Percentiles rank a stretch among this genome's conserved stretches.
These are phyloP conservation scores for Fistulinella prunicolor DNA, from an alignment of 768 basidiomycete genomes.

Conservation along the genomic window DNA sequence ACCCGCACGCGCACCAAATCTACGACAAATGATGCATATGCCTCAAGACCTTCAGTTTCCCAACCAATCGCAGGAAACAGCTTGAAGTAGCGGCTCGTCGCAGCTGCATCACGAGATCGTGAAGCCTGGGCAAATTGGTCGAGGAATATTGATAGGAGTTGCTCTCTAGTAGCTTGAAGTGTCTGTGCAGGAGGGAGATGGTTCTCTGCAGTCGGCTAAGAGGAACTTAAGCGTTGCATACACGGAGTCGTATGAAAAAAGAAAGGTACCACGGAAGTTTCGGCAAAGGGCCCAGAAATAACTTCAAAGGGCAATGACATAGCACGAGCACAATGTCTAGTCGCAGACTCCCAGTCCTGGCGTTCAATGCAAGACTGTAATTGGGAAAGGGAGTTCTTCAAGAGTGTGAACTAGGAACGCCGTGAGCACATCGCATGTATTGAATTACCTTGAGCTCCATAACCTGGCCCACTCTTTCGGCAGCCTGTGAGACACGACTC, in stretches of 20 bases:
- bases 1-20: conserved; percentile 80
- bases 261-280: conserved; percentile 75
- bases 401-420: conserved; percentile 20
- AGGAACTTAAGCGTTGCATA: neutral
- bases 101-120: conserved; percentile 73
- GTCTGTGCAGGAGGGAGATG: conserved; percentile 86
- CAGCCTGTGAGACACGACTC: conserved; percentile 81
- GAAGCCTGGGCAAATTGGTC: conserved; percentile 84
- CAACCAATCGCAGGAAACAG: conserved; percentile 95
- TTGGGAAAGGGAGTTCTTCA: conserved; percentile 61
- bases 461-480: conserved; percentile 89
- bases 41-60: conserved; percentile 87
- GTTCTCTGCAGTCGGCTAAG: conserved; percentile 84
- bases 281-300: conserved; percentile 81
- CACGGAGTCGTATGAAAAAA: neutral
- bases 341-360: conserved; percentile 95
- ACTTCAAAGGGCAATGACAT: conserved; percentile 82
- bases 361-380: conserved; percentile 62
- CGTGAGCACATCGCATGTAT: conserved; percentile 19
- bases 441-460: conserved; percentile 85
- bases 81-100: conserved; percentile 93
- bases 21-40: conserved; percentile 91
- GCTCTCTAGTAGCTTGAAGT: conserved; percentile 68
- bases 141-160: conserved; percentile 73
- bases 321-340: conserved; percentile 85